These are phyloP conservation scores for Phoma sp. DNA, from an alignment of 2,329 filamentous ascomycete species.

Conservation along the genomic window DNA sequence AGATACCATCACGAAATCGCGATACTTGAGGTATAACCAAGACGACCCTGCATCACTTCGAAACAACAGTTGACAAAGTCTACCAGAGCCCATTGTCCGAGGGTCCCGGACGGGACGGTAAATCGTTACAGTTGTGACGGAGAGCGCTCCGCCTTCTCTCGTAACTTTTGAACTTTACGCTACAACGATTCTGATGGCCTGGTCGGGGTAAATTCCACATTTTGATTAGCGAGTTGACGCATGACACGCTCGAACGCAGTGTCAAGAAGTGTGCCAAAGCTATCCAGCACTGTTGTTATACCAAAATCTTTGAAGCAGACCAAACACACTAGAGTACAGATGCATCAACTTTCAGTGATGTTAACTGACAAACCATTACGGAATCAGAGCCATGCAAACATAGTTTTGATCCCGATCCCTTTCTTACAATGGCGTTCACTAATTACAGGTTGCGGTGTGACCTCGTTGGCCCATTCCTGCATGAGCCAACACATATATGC, in stretches of 20 bases:
- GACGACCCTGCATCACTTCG: neutral
- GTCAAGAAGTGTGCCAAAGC: neutral
- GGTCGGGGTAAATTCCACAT: conserved; percentile 1
- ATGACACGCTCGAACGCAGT: neutral
- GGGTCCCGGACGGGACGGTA: conserved; percentile 1
- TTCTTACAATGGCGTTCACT: neutral
- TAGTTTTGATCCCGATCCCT: neutral
- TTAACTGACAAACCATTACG: neutral
- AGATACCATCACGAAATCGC: neutral
- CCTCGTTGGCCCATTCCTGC: neutral
- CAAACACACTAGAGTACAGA: neutral
- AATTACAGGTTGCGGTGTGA: neutral
- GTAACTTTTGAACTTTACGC: neutral
- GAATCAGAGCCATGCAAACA: conserved; percentile 1
- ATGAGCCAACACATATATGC: neutral
- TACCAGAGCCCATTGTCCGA: neutral
- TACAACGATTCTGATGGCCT: neutral
- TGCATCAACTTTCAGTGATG: neutral
- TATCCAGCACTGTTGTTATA: neutral
- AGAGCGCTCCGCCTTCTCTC: conserved; percentile 7
- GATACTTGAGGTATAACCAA: neutral
- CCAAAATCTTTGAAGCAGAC: neutral
- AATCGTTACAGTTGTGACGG: conserved; percentile 1
- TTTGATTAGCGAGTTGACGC: neutral
- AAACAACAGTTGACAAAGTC: conserved; percentile 1